A percentile compares a stretch with the other conserved stretches of the same genome.
Evolutionary conservation across 768 basidiomycete genomes (phyloP).

Genomic region (Serendipita vermifera): DNA sequence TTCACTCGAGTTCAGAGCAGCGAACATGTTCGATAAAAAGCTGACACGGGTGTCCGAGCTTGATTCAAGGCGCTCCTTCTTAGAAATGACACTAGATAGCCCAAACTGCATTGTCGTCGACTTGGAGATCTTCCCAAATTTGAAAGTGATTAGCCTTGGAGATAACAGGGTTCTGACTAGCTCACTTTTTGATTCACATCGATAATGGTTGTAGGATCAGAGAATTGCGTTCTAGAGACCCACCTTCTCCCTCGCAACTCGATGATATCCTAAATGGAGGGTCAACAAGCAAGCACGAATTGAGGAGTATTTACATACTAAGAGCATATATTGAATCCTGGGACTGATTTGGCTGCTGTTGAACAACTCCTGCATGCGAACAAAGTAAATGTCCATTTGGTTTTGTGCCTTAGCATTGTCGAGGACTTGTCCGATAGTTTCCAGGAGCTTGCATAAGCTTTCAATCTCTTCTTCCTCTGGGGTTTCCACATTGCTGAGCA

Average conservation of each 20-base stretch:
- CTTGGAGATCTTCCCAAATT: slow-evolving; percentile 78
- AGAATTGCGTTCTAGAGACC: no score
- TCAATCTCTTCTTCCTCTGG: slow-evolving; percentile 40
- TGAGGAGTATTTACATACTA: slow-evolving; percentile 23
- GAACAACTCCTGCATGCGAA: slow-evolving; percentile 25
- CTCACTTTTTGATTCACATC: no score
- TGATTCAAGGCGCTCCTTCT: slow-evolving; percentile 48
- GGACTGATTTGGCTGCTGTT: slow-evolving; percentile 26
- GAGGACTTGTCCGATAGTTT: slow-evolving; percentile 31
- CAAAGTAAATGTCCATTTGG: slow-evolving; percentile 31
- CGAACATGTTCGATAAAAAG: slow-evolving; percentile 79
- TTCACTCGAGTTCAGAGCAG: slow-evolving; percentile 56
- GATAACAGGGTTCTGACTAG: no score
- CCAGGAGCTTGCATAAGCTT: slow-evolving; percentile 32
- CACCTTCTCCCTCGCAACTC: no score
- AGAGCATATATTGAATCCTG: slow-evolving; percentile 33
- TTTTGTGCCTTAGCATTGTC: slow-evolving; percentile 25
- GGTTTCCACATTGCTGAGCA: no score
- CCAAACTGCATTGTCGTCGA: slow-evolving; percentile 61
- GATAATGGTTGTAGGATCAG: no score
- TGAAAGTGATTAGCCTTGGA: no score
- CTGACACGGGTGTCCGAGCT: slow-evolving; percentile 63
- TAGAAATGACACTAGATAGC: slow-evolving; percentile 71
- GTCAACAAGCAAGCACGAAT: neutral
- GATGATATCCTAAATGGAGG: no score